phyloP scores from a whole-genome alignment of 768 basidiomycete genomes.

The Boletus bicolor region DNA sequence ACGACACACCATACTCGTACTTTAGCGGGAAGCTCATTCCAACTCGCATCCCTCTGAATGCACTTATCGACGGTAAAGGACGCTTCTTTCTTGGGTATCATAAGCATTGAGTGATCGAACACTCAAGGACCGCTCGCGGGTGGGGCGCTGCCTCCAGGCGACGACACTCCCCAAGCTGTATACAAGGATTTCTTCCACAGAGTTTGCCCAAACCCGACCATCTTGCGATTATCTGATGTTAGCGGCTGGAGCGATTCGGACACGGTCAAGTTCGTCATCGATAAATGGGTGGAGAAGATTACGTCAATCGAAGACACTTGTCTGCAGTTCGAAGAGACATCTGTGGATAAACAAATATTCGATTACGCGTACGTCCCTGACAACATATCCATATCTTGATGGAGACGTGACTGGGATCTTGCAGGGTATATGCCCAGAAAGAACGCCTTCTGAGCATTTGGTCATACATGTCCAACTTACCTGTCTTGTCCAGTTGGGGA shows the following conservation, averaged over 20 bases:
- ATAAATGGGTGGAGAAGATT: conserved; percentile 36
- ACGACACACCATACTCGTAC: conserved; percentile 33
- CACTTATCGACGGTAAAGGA: conserved; percentile 32
- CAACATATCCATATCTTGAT: neutral
- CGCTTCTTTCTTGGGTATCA: neutral
- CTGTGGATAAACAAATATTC: conserved; percentile 18
- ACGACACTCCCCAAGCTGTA: conserved; percentile 33
- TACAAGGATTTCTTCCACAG: conserved; percentile 34
- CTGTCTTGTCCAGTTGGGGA: conserved; percentile 32
- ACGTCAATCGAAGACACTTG: conserved; percentile 35
- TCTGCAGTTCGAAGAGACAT: conserved; percentile 32
- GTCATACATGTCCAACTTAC: conserved; percentile 32
- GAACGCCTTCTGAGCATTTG: conserved; percentile 33
- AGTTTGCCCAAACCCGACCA: conserved; percentile 36
- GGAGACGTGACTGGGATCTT: neutral
- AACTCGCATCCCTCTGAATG: conserved; percentile 37
- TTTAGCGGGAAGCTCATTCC: conserved; percentile 35
- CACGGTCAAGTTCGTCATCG: conserved; percentile 30
- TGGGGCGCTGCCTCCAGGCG: conserved; percentile 30
- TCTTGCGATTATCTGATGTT: conserved; percentile 30
- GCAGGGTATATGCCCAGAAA: conserved; percentile 31
- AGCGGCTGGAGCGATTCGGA: conserved; percentile 18
- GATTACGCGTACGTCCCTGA: conserved; percentile 9
- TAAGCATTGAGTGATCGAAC: neutral
- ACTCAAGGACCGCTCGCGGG: conserved; percentile 38